Evolutionary conservation across 116 monocot genomes (phyloP), one percentile per base, ranked within the genome.

Genomic region (Trichopus zeylanicus): DNA sequence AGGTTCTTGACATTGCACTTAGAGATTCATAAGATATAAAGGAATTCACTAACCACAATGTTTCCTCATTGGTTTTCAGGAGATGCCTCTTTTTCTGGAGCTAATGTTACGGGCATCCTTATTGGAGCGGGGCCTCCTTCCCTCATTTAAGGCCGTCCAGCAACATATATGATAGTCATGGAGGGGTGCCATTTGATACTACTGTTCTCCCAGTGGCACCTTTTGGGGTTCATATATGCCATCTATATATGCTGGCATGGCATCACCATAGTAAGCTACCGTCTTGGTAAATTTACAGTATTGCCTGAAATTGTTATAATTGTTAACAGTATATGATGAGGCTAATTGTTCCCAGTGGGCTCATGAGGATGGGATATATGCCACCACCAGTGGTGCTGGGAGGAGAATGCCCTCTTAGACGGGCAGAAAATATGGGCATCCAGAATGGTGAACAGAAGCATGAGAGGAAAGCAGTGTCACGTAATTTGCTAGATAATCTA

Each of bases 211-310:
- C 76, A 52, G 46, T 70, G 7, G 19, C 70, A 68, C 68, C 73
- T 62, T 77, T 65, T 48, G 65, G 62, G 12, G 31, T 31, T 72
- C 80, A 46, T 88, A 77, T 59, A 68, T 83, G 70, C 65, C 88
- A 62, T 52, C 83, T 18, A 39, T 83, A 35, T 83, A 83, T 48
- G 48, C 61, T 59, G 72, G 74, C 58, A 62, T 83, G 60, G 51
- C 80, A 67, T 19, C 51, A 18, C 55, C 78, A 4, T 79, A 76
- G 87, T 87, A 73, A 73, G 71, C 54, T 71, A 13, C 46, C 29
- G 6, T 47, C 20, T 51, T 38, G n/a, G n/a, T n/a, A n/a, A n/a
- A n/a, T n/a, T n/a, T n/a, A n/a, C n/a, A n/a, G n/a, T n/a, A n/a
- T n/a, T n/a, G n/a, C n/a, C n/a, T n/a, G n/a, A n/a, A n/a, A n/a